A percentile compares a stretch with the other conserved stretches of the same genome.
Conservation (phyloP, 768 basidiomycete genomes). For the Suillus sp. region DNA sequence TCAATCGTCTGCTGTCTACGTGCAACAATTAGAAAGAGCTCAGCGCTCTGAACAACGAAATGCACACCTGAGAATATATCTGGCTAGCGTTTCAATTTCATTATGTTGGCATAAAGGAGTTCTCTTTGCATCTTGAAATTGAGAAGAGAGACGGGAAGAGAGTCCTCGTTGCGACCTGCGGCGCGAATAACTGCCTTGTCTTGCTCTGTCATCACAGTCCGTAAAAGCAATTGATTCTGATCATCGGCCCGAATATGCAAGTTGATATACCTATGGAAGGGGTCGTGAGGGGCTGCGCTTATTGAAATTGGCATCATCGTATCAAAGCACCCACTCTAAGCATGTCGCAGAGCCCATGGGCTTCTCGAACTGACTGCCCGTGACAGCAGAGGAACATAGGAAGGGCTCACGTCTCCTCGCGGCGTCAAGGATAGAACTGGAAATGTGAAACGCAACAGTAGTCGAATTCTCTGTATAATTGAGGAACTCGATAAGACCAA, state of each 20-base stretch:
- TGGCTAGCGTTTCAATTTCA: background rate
- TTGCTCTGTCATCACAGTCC: conserved; percentile 20
- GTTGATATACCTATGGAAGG: conserved; percentile 16
- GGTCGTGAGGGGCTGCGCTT: background rate
- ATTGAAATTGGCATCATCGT: background rate
- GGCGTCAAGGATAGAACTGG: background rate
- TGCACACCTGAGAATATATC: background rate
- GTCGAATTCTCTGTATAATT: conserved; percentile 21
- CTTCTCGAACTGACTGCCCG: conserved; percentile 7
- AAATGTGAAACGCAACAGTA: conserved; percentile 14
- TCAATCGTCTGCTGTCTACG: background rate
- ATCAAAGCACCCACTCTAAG: conserved; percentile 11
- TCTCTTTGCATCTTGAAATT: conserved; percentile 21
- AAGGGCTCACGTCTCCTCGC: conserved; percentile 17
- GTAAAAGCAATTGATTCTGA: conserved; percentile 18
- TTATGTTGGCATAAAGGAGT: conserved; percentile 11
- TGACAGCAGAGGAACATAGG: conserved; percentile 14
- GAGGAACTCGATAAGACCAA: conserved; percentile 22
- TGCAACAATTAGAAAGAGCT: background rate
- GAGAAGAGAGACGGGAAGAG: conserved; percentile 11
- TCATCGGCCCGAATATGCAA: conserved; percentile 21
- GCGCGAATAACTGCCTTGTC: conserved; percentile 19
- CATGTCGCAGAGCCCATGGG: conserved; percentile 19
- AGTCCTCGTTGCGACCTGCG: conserved; percentile 1
- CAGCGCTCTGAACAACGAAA: background rate